Percentiles rank a stretch among this genome's conserved stretches.
Evolutionary conservation across 345 rosid species (phyloP).

Genomic region (Geranium brycei): DNA sequence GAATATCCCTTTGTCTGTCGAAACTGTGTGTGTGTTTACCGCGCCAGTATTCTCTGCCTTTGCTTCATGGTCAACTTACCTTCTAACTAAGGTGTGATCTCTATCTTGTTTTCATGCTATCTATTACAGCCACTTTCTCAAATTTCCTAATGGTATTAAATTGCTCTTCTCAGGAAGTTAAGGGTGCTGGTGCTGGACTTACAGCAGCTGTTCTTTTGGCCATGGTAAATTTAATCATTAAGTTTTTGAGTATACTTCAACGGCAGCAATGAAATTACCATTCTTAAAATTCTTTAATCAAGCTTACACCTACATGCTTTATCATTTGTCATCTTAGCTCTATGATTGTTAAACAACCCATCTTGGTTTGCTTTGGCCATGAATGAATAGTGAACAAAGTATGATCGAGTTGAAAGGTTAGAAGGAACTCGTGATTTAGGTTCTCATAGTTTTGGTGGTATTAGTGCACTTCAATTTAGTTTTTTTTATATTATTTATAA

Average conservation of each 20-base stretch:
- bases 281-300: background rate
- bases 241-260: background rate
- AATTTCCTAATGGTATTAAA: conserved; percentile 11
- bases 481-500: background rate
- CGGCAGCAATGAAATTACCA: background rate
- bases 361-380: too few species aligned
- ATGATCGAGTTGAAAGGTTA: too few species aligned
- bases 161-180: conserved; percentile 56
- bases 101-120: conserved; percentile 3
- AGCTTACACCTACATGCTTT: background rate
- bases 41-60: conserved; percentile 94
- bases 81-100: conserved; percentile 71
- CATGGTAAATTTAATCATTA: conserved; percentile 46
- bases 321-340: background rate
- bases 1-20: conserved; percentile 92
- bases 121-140: conserved; percentile 5
- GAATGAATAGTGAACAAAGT: too few species aligned
- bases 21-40: conserved; percentile 95
- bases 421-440: too few species aligned
- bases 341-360: too few species aligned
- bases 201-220: conserved; percentile 91
- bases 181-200: conserved; percentile 89
- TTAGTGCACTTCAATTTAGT: too few species aligned
- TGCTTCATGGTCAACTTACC: conserved; percentile 95
- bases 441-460: too few species aligned